phyloP scores from a whole-genome alignment of 805 yeast species.

The Kurtzmaniella cleridarum region DNA sequence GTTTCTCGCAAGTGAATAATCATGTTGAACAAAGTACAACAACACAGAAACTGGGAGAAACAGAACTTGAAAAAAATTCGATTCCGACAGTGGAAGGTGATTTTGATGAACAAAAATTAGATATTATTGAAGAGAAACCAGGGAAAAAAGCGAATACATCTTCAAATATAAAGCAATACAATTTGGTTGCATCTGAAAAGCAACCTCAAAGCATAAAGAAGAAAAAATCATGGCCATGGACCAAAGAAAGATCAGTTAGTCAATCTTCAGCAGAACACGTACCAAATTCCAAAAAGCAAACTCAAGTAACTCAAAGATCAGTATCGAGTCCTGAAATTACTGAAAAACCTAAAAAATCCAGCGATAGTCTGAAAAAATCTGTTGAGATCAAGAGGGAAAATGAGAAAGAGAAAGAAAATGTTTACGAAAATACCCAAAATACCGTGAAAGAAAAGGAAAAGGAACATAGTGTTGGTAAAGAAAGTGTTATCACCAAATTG shows the following conservation, averaged over 20 bases:
- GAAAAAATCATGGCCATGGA: conserved; percentile 41
- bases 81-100: not conserved
- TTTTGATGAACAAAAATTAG: not conserved
- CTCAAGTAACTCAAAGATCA: conserved; percentile 17
- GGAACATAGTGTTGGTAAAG: conserved; percentile 20
- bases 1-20: too few relatives aligned
- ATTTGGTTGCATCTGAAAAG: not conserved
- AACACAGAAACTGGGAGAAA: too few relatives aligned
- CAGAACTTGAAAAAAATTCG: too few relatives aligned
- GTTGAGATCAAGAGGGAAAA: conserved; percentile 4
- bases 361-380: not conserved
- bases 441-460: conserved; percentile 4
- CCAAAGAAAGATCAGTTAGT: conserved; percentile 25
- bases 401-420: conserved; percentile 6
- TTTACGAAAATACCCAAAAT: conserved; percentile 1
- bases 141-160: not conserved
- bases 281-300: not conserved
- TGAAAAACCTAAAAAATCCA: not conserved
- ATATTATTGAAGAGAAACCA: not conserved
- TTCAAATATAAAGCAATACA: not conserved
- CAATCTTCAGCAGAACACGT: conserved; percentile 21
- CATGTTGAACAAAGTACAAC: too few relatives aligned
- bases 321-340: conserved; percentile 33
- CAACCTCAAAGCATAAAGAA: conserved; percentile 18
- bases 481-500: conserved; percentile 35